A percentile compares a stretch with the other conserved stretches of the same genome.
These are phyloP conservation scores for Bipolaris oryzae DNA, from an alignment of 2,329 filamentous ascomycete genomes.

Conservation along the genomic window DNA sequence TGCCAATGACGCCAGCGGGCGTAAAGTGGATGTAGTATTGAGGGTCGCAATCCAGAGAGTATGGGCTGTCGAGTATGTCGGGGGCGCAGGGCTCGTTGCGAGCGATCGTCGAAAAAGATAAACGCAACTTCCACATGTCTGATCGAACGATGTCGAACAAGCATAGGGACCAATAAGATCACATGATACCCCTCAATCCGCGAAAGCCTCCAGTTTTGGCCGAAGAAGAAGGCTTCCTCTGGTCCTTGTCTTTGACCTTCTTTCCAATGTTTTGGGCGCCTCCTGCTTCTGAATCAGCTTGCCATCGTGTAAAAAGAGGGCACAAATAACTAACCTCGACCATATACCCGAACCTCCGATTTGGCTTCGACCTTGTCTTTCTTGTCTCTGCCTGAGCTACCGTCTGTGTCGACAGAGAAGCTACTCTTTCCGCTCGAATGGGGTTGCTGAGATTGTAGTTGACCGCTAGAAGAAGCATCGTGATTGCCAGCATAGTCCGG, in stretches of 20 bases:
- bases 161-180: conserved; percentile 1
- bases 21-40: not conserved
- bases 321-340: conserved; percentile 56
- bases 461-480: conserved; percentile 39
- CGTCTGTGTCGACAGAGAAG: conserved; percentile 47
- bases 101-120: conserved; percentile 2
- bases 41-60: not conserved
- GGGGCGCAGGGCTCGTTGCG: not conserved
- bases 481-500: conserved; percentile 40
- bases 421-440: conserved; percentile 50
- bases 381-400: conserved; percentile 43
- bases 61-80: conserved; percentile 5
- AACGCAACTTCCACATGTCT: conserved; percentile 2
- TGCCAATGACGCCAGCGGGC: not conserved
- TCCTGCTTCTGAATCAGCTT: conserved; percentile 47
- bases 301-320: conserved; percentile 23
- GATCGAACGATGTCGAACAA: conserved; percentile 2
- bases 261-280: conserved; percentile 62
- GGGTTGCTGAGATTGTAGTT: conserved; percentile 28
- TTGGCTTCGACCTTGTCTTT: conserved; percentile 56
- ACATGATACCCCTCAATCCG: conserved; percentile 50
- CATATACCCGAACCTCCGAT: conserved; percentile 59
- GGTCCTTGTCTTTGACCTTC: conserved; percentile 57
- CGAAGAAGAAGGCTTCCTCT: conserved; percentile 51
- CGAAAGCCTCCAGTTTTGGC: conserved; percentile 47